These are phyloP conservation scores for Scheffersomyces spartinae DNA, from an alignment of 805 yeast genomes.

Conservation along the genomic window DNA sequence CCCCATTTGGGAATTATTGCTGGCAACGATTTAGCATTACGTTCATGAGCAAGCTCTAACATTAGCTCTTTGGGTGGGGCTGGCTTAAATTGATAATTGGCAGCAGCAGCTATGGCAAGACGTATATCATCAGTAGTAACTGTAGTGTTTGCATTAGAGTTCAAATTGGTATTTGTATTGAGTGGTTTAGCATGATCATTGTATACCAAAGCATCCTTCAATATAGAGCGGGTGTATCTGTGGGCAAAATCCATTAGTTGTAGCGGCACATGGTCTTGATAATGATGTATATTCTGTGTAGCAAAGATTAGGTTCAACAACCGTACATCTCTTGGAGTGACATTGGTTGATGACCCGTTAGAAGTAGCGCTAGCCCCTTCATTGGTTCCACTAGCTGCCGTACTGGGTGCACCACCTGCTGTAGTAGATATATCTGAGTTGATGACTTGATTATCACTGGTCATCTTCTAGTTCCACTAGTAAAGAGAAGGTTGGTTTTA, in stretches of 20 bases:
- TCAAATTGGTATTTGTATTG: conserved; percentile 14
- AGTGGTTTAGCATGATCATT: conserved; percentile 63
- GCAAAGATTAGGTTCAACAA: conserved; percentile 84
- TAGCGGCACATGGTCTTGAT: conserved; percentile 92
- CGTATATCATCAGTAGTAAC: conserved; percentile 84
- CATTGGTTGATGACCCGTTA: too few relatives aligned
- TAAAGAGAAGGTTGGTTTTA: too few relatives aligned
- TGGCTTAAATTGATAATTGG: conserved; percentile 94
- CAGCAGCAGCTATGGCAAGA: conserved; percentile 84
- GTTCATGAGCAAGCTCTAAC: conserved; percentile 82
- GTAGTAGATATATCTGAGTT: too few relatives aligned
- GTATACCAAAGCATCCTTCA: conserved; percentile 83
- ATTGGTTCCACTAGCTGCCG: too few relatives aligned
- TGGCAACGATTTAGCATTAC: conserved; percentile 83
- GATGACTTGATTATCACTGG: too few relatives aligned
- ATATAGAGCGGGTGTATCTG: conserved; percentile 71
- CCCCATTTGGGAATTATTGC: conserved; percentile 89
- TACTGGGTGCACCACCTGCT: too few relatives aligned
- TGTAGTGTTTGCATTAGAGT: conserved; percentile 32
- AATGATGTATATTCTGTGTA: conserved; percentile 81
- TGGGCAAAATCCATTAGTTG: conserved; percentile 97
- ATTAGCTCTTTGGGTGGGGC: conserved; percentile 85
- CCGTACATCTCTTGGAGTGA: conserved; percentile 82
- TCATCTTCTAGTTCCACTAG: too few relatives aligned
- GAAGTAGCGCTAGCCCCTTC: too few relatives aligned